Evolutionary conservation across 2,329 filamentous ascomycete genomes (phyloP).

Genomic region (Thielaviopsis ethacetica): DNA sequence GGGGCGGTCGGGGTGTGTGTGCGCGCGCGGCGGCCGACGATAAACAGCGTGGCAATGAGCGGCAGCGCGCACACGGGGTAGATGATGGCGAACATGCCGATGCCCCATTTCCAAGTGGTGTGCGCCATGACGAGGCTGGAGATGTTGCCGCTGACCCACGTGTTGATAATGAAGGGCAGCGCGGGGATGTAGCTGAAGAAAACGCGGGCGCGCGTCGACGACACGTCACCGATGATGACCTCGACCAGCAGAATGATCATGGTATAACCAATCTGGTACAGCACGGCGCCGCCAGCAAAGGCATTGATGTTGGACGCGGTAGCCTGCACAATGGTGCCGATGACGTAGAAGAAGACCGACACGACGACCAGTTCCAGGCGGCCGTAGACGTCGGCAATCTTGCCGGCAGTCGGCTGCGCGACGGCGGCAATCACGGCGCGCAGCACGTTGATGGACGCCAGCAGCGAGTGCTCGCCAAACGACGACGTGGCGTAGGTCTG

Average conservation of each 20-base stretch:
- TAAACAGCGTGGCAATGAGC: conserved; percentile 33
- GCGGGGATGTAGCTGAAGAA: conserved; percentile 49
- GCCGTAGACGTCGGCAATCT: conserved; percentile 47
- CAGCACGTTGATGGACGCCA: conserved; percentile 40
- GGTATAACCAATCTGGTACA: conserved; percentile 50
- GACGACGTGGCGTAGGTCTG: conserved; percentile 37
- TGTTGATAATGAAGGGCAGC: conserved; percentile 44
- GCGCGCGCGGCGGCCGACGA: conserved; percentile 33
- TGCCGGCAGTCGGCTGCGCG: conserved; percentile 38
- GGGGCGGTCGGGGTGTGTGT: conserved; percentile 21
- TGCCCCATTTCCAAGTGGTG: conserved; percentile 44
- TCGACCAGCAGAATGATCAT: conserved; percentile 43
- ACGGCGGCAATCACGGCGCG: conserved; percentile 43
- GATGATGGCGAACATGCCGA: conserved; percentile 49
- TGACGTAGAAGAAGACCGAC: conserved; percentile 44
- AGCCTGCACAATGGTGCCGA: conserved; percentile 41
- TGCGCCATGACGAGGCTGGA: conserved; percentile 28
- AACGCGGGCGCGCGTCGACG: conserved; percentile 44
- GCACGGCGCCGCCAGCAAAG: conserved; percentile 40
- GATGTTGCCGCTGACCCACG: conserved; percentile 46
- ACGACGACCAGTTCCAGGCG: conserved; percentile 39
- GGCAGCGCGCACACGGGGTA: conserved; percentile 42
- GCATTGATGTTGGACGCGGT: conserved; percentile 28
- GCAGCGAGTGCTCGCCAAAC: conserved; percentile 35
- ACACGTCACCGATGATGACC: conserved; percentile 47